phyloP scores from a whole-genome alignment of 257 asterid genomes.

The Ocimum tenuiflorum region DNA sequence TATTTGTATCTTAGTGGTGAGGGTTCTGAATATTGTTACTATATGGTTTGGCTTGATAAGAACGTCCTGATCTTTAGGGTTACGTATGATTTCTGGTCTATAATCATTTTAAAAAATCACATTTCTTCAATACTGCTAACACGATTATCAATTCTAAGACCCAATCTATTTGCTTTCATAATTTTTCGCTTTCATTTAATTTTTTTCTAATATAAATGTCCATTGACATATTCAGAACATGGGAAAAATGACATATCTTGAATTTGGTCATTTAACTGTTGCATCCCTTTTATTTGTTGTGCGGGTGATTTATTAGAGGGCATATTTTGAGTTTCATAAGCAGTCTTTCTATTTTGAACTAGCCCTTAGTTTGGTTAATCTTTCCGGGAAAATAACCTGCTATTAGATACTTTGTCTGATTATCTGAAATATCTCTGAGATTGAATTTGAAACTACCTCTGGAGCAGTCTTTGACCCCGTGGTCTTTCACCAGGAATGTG shows the following conservation, averaged over 20 bases:
- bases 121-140: neutral
- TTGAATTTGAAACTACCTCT: no score
- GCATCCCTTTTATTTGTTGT: neutral
- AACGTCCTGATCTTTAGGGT: no score
- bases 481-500: no score
- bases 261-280: neutral
- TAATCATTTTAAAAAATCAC: no score
- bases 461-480: no score
- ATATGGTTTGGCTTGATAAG: slow-evolving; percentile 20
- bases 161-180: neutral
- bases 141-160: neutral
- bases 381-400: neutral
- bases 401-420: no score
- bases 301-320: no score
- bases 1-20: no score
- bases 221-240: no score
- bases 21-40: neutral
- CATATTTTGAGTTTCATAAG: slow-evolving; percentile 9
- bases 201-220: neutral
- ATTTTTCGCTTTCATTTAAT: neutral
- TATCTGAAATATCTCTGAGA: slow-evolving; percentile 7
- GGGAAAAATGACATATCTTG: neutral
- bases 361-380: neutral
- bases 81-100: no score
- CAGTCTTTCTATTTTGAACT: neutral